These are phyloP conservation scores for Hymenoscyphus occultus DNA, from an alignment of 2,329 filamentous ascomycete species.

Conservation along the genomic window DNA sequence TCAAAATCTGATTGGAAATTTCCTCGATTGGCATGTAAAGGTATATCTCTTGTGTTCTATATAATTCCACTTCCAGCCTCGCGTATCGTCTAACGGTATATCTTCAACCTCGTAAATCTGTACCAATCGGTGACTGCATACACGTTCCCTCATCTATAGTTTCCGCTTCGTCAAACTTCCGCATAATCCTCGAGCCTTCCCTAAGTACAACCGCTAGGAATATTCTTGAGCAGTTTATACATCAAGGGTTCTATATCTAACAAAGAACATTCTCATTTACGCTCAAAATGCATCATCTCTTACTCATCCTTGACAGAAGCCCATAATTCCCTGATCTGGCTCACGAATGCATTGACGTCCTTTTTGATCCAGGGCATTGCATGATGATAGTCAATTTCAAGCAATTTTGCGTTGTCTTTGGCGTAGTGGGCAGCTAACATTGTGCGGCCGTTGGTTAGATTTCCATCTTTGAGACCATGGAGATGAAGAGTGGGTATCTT, in stretches of 20 bases:
- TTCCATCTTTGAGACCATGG: slow-evolving; percentile 24
- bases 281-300: background rate
- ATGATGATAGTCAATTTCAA: slow-evolving; percentile 30
- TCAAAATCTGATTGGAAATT: too few species aligned
- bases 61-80: too few species aligned
- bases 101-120: too few species aligned
- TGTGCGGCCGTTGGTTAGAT: slow-evolving; percentile 22
- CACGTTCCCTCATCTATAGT: background rate
- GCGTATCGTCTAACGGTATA: too few species aligned
- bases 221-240: background rate
- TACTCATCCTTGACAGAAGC: background rate
- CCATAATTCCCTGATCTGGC: background rate
- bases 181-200: background rate
- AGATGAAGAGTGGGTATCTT: slow-evolving; percentile 25
- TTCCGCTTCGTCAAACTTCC: background rate
- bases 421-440: slow-evolving; percentile 22
- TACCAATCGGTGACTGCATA: too few species aligned
- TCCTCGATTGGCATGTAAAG: too few species aligned
- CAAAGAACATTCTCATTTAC: background rate
- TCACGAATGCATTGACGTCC: slow-evolving; percentile 21
- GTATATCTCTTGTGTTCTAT: too few species aligned
- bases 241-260: background rate
- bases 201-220: background rate
- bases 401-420: slow-evolving; percentile 14
- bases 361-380: slow-evolving; percentile 28